Base-by-base conservation (phyloP, 768 basidiomycete species). In the Lactifluus volemus region DNA sequence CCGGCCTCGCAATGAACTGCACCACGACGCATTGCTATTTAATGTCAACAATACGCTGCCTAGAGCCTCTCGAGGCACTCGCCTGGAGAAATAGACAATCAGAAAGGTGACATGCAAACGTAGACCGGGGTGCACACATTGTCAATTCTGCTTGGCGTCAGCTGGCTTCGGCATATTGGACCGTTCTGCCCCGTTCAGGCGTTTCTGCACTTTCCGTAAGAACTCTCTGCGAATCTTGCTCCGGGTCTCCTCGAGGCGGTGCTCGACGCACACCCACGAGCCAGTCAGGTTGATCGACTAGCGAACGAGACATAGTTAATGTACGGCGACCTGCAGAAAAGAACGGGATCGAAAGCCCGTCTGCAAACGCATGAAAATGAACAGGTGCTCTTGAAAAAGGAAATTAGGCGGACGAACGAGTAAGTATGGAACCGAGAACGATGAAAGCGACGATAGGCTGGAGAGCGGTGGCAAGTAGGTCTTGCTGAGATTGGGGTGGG, bases 361-460 rank as follows among this genome's bases (percentile, higher is more conserved):
- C 79, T 79, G 29, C 10, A 49, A 36, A 21, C n/a, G 29, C 8
- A 21, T 34, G 19, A 54, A 17, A 10, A 6, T 12, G 12, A 21
- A 41, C 2, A 51, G 12, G 15, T 50, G 55, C 21, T 42, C 55
- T 30, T 21, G 21, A 51, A 25, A 59, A 50, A n/a, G 19, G 32
- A 10, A 10, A 47, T 25, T n/a, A 45, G 53, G 6, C 11, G 32
- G 42, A 62, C 29, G 30, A 71, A 90, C 89, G 91, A 55, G 85
- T 80, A 66, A 96, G 74, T 67, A 97, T 92, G 3, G 93, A 97
- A 5, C 83, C 79, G 1, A 98, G 77, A 2, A 98, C 92, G 49
- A 96, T 74, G 70, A 97, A 98, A 7, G 89, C 79, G 0, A 94
- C 89, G 51, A 98, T 86, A 1, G 92, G 89, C 66, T 92, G 84